phyloP scores from a whole-genome alignment of 2,329 filamentous ascomycete genomes.

The Xylaria polymorpha region DNA sequence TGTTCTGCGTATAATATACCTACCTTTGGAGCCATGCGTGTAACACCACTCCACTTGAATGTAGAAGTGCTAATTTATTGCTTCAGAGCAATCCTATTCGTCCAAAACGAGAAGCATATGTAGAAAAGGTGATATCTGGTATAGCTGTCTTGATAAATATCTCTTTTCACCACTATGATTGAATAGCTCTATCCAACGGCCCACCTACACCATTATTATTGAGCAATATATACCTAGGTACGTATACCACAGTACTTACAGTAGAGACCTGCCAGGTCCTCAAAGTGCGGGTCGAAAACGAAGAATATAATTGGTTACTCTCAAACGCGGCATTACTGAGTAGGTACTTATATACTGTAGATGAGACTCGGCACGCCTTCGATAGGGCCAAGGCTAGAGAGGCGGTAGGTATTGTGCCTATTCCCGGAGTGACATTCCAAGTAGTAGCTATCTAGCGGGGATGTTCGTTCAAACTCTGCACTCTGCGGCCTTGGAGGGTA shows the following conservation, averaged over 20 bases:
- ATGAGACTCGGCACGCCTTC: not conserved
- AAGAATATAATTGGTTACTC: not conserved
- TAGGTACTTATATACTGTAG: not conserved
- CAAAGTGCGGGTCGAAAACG: not conserved
- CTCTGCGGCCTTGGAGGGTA: too few species aligned
- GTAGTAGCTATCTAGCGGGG: not conserved
- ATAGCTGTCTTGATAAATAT: not conserved
- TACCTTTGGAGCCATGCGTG: not conserved
- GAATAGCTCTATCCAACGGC: not conserved
- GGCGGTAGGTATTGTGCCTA: not conserved
- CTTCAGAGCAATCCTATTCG: not conserved
- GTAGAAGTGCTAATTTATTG: not conserved
- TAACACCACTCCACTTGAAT: not conserved
- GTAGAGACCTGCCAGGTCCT: not conserved
- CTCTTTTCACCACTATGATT: not conserved
- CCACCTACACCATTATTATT: not conserved
- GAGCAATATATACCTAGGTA: too few species aligned
- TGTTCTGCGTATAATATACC: not conserved
- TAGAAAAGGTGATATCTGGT: not conserved
- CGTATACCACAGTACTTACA: too few species aligned
- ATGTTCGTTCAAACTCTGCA: not conserved
- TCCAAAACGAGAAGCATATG: not conserved
- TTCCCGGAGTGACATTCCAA: not conserved
- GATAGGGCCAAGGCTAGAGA: not conserved
- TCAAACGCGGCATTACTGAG: not conserved